Percentiles rank a stretch among this genome's conserved stretches.
Conservation (phyloP, 208 protist species). For the Trypanosomatidae sp. region DNA sequence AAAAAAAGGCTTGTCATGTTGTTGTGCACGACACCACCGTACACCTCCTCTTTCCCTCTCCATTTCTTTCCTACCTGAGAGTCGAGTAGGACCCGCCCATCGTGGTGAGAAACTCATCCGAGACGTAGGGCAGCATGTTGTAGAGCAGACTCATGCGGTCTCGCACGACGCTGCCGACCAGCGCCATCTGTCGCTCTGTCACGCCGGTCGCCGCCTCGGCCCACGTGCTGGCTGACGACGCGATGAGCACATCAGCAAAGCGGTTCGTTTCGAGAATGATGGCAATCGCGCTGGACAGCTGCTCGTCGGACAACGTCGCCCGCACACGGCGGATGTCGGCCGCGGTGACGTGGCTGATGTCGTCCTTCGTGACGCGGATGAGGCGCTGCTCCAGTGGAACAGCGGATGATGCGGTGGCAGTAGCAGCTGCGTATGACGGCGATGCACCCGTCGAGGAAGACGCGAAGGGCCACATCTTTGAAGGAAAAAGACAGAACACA, state of each 20-base stretch:
- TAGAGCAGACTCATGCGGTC: slow-evolving; percentile 56
- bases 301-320: slow-evolving; percentile 25
- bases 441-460: background rate
- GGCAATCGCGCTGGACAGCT: slow-evolving; percentile 44
- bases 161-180: slow-evolving; percentile 25
- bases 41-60: too few relatives aligned
- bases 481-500: too few relatives aligned
- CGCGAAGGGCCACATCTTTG: too few relatives aligned
- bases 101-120: slow-evolving; percentile 39
- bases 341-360: slow-evolving; percentile 51
- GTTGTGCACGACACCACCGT: too few relatives aligned
- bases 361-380: slow-evolving; percentile 45
- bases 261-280: slow-evolving; percentile 69
- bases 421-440: background rate
- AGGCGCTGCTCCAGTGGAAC: slow-evolving; percentile 49
- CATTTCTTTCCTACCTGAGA: background rate
- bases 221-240: slow-evolving; percentile 30
- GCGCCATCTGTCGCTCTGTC: slow-evolving; percentile 24
- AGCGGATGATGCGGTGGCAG: background rate
- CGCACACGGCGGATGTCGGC: slow-evolving; percentile 52
- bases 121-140: slow-evolving; percentile 67
- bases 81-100: slow-evolving; percentile 28
- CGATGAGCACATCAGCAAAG: slow-evolving; percentile 60
- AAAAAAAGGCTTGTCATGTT: too few relatives aligned
- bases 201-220: slow-evolving; percentile 35